These are phyloP conservation scores for Pseudocercospora eumusae DNA, from an alignment of 2,329 filamentous ascomycete species.

Conservation along the genomic window DNA sequence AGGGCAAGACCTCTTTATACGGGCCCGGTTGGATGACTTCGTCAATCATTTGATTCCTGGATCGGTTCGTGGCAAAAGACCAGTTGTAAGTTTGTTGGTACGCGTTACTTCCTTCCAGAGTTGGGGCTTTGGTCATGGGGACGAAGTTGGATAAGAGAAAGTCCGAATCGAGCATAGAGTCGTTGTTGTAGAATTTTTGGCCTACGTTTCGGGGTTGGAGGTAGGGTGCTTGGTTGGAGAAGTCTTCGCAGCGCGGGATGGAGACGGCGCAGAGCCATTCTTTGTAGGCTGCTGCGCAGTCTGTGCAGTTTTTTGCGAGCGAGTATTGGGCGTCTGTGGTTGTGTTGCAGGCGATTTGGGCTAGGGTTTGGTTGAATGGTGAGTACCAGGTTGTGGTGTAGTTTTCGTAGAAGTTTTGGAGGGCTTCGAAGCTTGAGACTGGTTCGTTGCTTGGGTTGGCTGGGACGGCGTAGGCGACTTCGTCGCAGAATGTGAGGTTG, in stretches of 20 bases:
- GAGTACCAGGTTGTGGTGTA: conserved; percentile 68
- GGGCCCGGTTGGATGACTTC: conserved; percentile 72
- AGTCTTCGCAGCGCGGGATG: conserved; percentile 91
- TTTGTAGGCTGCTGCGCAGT: conserved; percentile 83
- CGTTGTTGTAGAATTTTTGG: conserved; percentile 41
- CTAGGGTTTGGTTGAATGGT: conserved; percentile 78
- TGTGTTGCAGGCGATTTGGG: conserved; percentile 83
- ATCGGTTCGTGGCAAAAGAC: conserved; percentile 38
- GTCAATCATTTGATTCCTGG: conserved; percentile 56
- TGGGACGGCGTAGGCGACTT: conserved; percentile 89
- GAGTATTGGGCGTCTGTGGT: conserved; percentile 74
- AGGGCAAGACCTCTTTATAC: conserved; percentile 91
- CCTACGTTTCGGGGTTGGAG: conserved; percentile 72
- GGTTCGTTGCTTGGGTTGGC: conserved; percentile 67
- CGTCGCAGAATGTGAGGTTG: conserved; percentile 83
- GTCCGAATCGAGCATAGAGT: conserved; percentile 29
- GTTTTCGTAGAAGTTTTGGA: conserved; percentile 76
- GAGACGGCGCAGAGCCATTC: conserved; percentile 91
- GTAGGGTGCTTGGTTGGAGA: conserved; percentile 57
- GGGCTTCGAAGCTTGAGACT: conserved; percentile 39
- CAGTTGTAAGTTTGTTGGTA: conserved; percentile 37
- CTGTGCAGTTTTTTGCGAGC: conserved; percentile 70
- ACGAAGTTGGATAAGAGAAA: conserved; percentile 33
- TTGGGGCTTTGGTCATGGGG: conserved; percentile 40
- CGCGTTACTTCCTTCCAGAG: conserved; percentile 34